Evolutionary conservation across 1,284 basidiomycete species (phyloP).

Genomic region (Apiotrichum veenhuisii): DNA sequence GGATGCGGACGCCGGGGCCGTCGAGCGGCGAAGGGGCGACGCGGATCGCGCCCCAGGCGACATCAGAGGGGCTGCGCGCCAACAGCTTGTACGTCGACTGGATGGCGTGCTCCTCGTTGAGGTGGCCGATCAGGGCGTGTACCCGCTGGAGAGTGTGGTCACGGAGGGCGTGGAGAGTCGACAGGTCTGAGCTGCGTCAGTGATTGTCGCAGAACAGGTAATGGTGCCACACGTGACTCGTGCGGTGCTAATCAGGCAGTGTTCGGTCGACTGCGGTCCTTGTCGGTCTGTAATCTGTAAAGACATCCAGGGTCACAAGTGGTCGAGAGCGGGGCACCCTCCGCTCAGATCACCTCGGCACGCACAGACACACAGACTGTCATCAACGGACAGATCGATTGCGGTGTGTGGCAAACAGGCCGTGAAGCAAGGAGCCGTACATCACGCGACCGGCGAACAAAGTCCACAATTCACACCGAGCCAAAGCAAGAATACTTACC

Average conservation of each 20-base stretch:
- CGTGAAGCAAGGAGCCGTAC: no score
- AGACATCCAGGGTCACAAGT: no score
- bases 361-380: background rate
- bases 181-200: conserved; percentile 36
- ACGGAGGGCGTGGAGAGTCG: conserved; percentile 46
- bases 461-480: background rate
- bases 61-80: conserved; percentile 32
- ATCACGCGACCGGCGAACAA: background rate
- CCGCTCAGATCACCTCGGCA: background rate
- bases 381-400: no score
- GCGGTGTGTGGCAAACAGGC: no score
- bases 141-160: conserved; percentile 47
- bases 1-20: conserved; percentile 17
- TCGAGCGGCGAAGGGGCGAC: conserved; percentile 32
- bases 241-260: no score
- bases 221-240: no score
- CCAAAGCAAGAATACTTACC: conserved; percentile 26
- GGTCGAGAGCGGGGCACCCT: background rate
- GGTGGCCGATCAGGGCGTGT: conserved; percentile 41
- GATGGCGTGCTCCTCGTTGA: conserved; percentile 33
- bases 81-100: conserved; percentile 43
- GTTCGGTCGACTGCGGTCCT: background rate
- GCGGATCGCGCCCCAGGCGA: conserved; percentile 44
- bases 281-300: no score
- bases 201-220: background rate